Percentiles rank a stretch among this genome's conserved stretches.
These are phyloP conservation scores for Lactifluus subvellereus DNA, from an alignment of 768 basidiomycete species.

Conservation along the genomic window DNA sequence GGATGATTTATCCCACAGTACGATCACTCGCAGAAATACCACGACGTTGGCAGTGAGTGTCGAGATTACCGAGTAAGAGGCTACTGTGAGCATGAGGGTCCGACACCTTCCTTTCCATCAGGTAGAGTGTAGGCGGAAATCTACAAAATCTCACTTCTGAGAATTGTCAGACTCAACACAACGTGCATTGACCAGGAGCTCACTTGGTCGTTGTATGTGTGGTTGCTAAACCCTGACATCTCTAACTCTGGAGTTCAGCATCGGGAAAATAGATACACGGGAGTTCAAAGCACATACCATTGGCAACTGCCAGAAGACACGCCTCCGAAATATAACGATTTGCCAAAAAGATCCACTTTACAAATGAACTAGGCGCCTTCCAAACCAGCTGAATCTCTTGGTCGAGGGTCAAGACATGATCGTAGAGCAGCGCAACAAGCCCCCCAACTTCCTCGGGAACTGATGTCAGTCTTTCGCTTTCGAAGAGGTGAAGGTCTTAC, in stretches of 20 bases:
- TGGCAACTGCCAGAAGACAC: conserved; percentile 27
- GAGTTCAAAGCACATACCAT: conserved; percentile 27
- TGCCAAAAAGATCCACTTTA: conserved; percentile 37
- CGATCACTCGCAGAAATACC: conserved; percentile 33
- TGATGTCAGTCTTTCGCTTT: not conserved
- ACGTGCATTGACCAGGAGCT: not conserved
- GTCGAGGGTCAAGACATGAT: conserved; percentile 37
- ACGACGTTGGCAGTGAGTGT: conserved; percentile 31
- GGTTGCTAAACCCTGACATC: conserved; percentile 26
- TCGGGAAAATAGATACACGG: not conserved
- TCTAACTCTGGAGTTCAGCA: conserved; percentile 14
- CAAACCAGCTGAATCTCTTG: conserved; percentile 41
- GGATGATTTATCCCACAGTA: conserved; percentile 35
- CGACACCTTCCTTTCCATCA: conserved; percentile 29
- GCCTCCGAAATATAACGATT: conserved; percentile 37
- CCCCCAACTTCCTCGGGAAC: conserved; percentile 28
- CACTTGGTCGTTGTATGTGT: conserved; percentile 1
- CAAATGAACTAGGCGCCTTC: conserved; percentile 33
- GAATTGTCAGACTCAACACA: not conserved
- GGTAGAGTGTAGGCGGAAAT: not conserved
- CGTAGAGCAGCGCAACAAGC: conserved; percentile 35
- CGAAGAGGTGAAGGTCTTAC: not conserved
- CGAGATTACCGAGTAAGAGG: conserved; percentile 29
- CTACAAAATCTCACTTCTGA: not conserved
- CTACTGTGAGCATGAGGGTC: conserved; percentile 25